Evolutionary conservation across 495 filamentous ascomycete genomes (phyloP).

Genomic region (Hypoxylon fragiforme): DNA sequence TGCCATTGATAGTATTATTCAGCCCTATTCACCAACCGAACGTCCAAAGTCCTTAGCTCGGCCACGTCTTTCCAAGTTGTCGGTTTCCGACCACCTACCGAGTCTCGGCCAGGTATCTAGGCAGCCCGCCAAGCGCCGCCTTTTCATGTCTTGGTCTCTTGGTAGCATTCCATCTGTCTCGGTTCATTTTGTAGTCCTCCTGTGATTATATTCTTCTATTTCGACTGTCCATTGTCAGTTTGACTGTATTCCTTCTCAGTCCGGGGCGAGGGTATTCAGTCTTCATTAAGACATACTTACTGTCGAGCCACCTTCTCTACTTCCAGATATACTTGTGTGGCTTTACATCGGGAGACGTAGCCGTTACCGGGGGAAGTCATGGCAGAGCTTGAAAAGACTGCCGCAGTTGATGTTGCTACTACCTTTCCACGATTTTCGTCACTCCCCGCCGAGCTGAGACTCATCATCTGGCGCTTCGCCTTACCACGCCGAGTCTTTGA

Average conservation of each 20-base stretch:
- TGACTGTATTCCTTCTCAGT: background rate
- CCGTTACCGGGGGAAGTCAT: conserved; percentile 8
- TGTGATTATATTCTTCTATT: background rate
- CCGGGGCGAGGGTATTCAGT: background rate
- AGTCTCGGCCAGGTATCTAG: conserved; percentile 23
- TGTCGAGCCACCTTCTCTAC: background rate
- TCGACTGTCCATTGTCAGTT: background rate
- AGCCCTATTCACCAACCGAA: background rate
- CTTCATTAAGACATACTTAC: background rate
- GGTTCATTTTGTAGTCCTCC: conserved; percentile 2
- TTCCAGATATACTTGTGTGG: background rate
- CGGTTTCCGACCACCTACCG: conserved; percentile 36
- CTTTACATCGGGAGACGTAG: background rate
- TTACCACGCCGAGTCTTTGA: conserved; percentile 29
- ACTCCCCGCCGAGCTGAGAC: conserved; percentile 22
- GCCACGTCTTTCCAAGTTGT: conserved; percentile 13
- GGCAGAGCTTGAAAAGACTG: conserved; percentile 16
- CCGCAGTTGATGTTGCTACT: conserved; percentile 9
- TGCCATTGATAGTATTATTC: too few relatives aligned
- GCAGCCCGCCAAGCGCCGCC: conserved; percentile 15
- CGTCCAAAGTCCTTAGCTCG: conserved; percentile 11
- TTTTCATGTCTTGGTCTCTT: conserved; percentile 2
- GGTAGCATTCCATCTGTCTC: background rate
- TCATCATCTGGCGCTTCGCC: conserved; percentile 24
- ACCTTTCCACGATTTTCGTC: conserved; percentile 22